Percentiles rank a stretch among this genome's conserved stretches.
Conservation (phyloP, 495 filamentous ascomycete species). For the Chlorociboria aeruginascens region DNA sequence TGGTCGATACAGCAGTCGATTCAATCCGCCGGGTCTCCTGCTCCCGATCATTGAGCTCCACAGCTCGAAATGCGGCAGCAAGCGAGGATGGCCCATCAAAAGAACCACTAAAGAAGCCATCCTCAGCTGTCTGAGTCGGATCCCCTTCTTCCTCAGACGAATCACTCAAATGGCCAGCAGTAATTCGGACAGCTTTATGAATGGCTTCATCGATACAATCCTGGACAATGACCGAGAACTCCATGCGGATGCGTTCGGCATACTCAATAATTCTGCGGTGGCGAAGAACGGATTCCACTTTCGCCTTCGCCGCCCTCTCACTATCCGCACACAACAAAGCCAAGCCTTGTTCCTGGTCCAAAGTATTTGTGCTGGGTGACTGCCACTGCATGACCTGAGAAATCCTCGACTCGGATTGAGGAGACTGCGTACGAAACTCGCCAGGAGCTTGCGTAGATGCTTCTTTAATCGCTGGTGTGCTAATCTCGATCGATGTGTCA, state of each 20-base stretch:
- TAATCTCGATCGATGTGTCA: constrained; percentile 92
- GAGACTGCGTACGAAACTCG: constrained; percentile 81
- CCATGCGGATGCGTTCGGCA: constrained; percentile 84
- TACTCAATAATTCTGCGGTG: constrained; percentile 93
- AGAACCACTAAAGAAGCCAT: constrained; percentile 37
- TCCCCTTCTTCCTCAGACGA: constrained; percentile 43
- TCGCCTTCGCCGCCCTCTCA: constrained; percentile 65
- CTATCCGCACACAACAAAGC: constrained; percentile 82
- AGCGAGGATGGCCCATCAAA: constrained; percentile 47
- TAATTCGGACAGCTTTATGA: constrained; percentile 79
- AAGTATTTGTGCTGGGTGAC: constrained; percentile 75
- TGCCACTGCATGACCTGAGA: constrained; percentile 93
- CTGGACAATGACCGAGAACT: constrained; percentile 81
- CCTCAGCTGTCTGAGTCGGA: constrained; percentile 26
- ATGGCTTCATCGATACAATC: constrained; percentile 91
- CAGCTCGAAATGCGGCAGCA: constrained; percentile 40
- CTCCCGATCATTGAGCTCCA: constrained; percentile 20
- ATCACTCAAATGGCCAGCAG: constrained; percentile 73
- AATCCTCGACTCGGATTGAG: constrained; percentile 86
- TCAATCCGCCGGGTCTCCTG: constrained; percentile 25
- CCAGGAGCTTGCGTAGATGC: constrained; percentile 48
- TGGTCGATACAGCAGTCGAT: constrained; percentile 40
- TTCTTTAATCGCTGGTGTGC: constrained; percentile 83
- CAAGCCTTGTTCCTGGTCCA: constrained; percentile 91
- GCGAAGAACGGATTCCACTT: constrained; percentile 85